Base-by-base conservation (phyloP, 805 yeast species). In the Danielozyma ontarioensis region DNA sequence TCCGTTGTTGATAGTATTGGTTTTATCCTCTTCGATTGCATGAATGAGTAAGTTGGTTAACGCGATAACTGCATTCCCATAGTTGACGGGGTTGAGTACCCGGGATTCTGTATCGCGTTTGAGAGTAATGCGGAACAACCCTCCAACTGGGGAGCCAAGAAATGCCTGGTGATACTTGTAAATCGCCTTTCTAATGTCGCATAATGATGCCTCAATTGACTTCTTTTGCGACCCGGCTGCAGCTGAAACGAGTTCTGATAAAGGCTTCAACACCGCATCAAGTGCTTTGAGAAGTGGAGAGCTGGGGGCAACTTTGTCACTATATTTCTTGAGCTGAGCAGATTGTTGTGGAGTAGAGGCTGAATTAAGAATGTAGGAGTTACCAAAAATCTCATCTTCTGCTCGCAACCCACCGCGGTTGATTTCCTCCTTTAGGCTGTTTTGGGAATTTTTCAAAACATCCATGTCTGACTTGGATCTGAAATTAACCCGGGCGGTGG, bases 21-120 rank as follows among this genome's bases (percentile, higher is more conserved):
- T 70, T 36, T 74, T 75, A 41, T 80, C 88, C 50, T 82, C 88
- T 31, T 72, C 76, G 16, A 75, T 66, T 1, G 88, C 76, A 47
- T 74, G 77, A 4, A 77, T 55, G 13, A 79, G 59, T 35, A 81
- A 60, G 32, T 80, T 69, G 2, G 85, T 59, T 10, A 82, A 52
- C 2, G 83, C 68, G 31, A 81, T 71, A 13, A 81, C 74, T 0
- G 85, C 74, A 48, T 80, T 78, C 4, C 84, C 84, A 35, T 71
- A 64, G 33, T 68, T 62, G 4, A 62, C 73, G 1, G 85, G 78
- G 32, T 78, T 69, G n/a, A 78, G 68, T 2, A 80, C 67, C 24
- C 86, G 57, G 15, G 74, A 68, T 38, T 76, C 77, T 1, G 86
- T 73, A 42, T 80, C 86, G 45, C 75, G 59, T 33, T 61, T 55